These are phyloP conservation scores for Lotus japonicus DNA, from an alignment of 306 rosid genomes.

Conservation along the genomic window DNA sequence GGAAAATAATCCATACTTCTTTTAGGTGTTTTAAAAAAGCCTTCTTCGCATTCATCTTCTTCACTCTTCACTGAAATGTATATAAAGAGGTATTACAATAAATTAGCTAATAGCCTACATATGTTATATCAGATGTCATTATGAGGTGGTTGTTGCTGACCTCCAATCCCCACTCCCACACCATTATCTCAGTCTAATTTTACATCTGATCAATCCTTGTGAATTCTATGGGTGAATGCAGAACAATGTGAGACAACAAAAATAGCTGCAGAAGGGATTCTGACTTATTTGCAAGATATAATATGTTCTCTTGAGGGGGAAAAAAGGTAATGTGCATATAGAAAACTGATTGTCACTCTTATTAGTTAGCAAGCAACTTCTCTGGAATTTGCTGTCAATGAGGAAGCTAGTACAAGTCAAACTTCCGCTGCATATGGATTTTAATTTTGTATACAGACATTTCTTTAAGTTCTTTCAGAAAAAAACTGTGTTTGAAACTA, in stretches of 20 bases:
- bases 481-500: too few relatives aligned
- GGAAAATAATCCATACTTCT: neutral
- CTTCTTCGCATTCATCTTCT: conserved; percentile 7
- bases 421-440: neutral
- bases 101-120: neutral
- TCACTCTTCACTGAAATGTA: too few relatives aligned
- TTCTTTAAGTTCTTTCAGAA: too few relatives aligned
- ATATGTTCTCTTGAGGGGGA: conserved; percentile 63
- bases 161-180: neutral
- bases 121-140: neutral
- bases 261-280: conserved; percentile 89
- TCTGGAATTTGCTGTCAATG: neutral
- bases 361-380: neutral
- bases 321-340: conserved; percentile 48
- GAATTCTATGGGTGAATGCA: conserved; percentile 28
- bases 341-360: conserved; percentile 1
- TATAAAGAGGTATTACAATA: neutral
- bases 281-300: conserved; percentile 85
- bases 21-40: neutral
- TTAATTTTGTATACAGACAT: too few relatives aligned
- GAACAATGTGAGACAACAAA: conserved; percentile 53
- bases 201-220: neutral
- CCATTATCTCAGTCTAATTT: neutral
- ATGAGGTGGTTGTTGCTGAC: neutral
- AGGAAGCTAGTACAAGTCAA: neutral